phyloP scores from a whole-genome alignment of 805 yeast genomes.

The Metschnikowia noctiluminum region DNA sequence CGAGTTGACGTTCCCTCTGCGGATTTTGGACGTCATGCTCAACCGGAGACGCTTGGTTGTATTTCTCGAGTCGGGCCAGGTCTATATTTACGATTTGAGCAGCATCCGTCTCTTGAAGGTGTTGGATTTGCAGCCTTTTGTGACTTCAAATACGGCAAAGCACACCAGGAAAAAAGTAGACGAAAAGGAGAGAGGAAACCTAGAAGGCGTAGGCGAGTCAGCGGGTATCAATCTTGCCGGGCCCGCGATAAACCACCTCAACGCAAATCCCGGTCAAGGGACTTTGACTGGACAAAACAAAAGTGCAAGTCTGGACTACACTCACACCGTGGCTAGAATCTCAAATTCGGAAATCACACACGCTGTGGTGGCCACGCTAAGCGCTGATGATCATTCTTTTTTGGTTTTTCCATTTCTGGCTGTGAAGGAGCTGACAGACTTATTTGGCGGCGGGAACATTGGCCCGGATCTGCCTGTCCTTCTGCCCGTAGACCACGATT shows the following conservation, averaged over 20 bases:
- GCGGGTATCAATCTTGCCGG: not conserved
- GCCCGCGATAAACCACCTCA: too few species aligned
- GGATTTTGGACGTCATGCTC: constrained; percentile 67
- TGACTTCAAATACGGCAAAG: not conserved
- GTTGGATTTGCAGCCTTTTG: constrained; percentile 25
- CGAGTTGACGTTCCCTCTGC: constrained; percentile 81
- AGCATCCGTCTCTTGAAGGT: constrained; percentile 72
- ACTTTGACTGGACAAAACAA: too few species aligned
- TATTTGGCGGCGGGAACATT: constrained; percentile 19
- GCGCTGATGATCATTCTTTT: constrained; percentile 34
- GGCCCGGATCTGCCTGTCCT: not conserved
- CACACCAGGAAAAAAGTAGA: not conserved
- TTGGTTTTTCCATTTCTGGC: constrained; percentile 34
- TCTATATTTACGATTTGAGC: constrained; percentile 84
- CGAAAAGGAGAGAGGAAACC: not conserved
- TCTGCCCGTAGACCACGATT: constrained; percentile 13
- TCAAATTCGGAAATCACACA: constrained; percentile 11
- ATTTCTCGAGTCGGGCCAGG: constrained; percentile 67
- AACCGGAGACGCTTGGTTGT: constrained; percentile 82
- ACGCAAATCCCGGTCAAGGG: too few species aligned
- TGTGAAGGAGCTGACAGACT: constrained; percentile 29
- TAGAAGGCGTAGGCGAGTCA: not conserved
- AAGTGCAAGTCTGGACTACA: not conserved
- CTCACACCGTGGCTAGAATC: not conserved
- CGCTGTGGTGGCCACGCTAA: constrained; percentile 29